phyloP scores from a whole-genome alignment of 371 early-diverging fungal genomes.

The Encephalitozoon hellem region DNA sequence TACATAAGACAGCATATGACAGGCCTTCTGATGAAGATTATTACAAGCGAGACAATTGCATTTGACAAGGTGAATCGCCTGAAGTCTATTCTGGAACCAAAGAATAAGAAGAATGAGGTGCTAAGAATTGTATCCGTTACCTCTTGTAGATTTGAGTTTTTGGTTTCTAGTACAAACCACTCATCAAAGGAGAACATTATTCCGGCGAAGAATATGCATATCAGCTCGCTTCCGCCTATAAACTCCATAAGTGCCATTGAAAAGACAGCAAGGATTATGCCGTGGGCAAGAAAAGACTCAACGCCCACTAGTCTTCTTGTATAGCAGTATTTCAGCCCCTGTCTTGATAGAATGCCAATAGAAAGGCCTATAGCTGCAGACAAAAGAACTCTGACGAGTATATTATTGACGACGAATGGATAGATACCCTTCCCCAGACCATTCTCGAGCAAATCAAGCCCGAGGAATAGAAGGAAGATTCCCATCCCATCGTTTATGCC shows the following conservation, averaged over 20 bases:
- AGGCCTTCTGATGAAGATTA: constrained; percentile 72
- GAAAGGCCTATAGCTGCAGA: constrained; percentile 70
- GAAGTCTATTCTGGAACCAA: constrained; percentile 73
- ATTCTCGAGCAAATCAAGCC: constrained; percentile 60
- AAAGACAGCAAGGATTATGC: constrained; percentile 72
- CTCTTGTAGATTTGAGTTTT: constrained; percentile 75
- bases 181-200: constrained; percentile 70
- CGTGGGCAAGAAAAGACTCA: constrained; percentile 72
- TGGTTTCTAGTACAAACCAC: constrained; percentile 74
- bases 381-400: constrained; percentile 62
- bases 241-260: constrained; percentile 68
- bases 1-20: constrained; percentile 68
- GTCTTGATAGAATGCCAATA: constrained; percentile 67
- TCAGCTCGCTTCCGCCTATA: constrained; percentile 73
- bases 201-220: constrained; percentile 79
- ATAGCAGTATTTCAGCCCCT: constrained; percentile 67
- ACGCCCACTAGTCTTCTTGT: constrained; percentile 71
- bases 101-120: constrained; percentile 74
- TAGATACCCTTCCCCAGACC: background rate
- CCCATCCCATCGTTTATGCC: constrained; percentile 67
- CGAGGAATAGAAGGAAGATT: constrained; percentile 68
- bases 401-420: constrained; percentile 44
- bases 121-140: constrained; percentile 78
- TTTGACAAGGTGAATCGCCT: constrained; percentile 65
- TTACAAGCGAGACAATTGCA: constrained; percentile 64